Conservation (phyloP, 2,329 filamentous ascomycete genomes). For the Magnaporthales sp. region DNA sequence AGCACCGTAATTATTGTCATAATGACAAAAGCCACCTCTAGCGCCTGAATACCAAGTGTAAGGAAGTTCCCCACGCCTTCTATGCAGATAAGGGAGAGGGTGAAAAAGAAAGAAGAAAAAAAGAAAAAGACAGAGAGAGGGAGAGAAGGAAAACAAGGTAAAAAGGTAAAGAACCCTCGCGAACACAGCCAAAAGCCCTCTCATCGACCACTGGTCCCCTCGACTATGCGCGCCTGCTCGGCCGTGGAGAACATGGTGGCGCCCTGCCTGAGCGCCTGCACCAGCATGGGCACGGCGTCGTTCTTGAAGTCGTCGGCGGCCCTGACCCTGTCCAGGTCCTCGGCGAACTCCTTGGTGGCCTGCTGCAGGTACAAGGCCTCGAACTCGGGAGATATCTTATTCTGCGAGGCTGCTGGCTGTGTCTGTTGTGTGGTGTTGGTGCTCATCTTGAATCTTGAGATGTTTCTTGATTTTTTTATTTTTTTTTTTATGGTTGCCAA, state of each 20-base stretch:
- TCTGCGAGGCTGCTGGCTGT: neutral
- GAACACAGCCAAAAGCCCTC: neutral
- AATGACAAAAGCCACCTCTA: neutral
- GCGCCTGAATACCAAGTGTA: neutral
- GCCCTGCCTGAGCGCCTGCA: conserved; percentile 62
- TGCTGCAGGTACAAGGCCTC: conserved; percentile 60
- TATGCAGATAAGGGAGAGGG: no score
- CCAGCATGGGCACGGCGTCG: conserved; percentile 54
- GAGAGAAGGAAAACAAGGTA: no score
- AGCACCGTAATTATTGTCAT: neutral
- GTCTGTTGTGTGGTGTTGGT: neutral
- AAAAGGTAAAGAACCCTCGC: no score
- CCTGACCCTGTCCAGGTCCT: conserved; percentile 65
- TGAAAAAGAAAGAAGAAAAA: neutral
- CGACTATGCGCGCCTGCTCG: conserved; percentile 26
- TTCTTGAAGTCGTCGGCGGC: conserved; percentile 61
- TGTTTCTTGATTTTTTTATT: neutral
- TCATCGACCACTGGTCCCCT: neutral
- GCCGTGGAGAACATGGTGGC: conserved; percentile 49
- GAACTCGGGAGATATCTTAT: conserved; percentile 34
- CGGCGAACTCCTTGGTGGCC: conserved; percentile 60
- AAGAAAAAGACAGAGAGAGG: no score
- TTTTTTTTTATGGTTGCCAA: neutral
- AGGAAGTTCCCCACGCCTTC: neutral
- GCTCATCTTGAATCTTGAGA: neutral